Percentiles rank a stretch among this genome's conserved stretches.
These are phyloP conservation scores for Lagenidium giganteum DNA, from an alignment of 352 stramenopile species.

Conservation along the genomic window DNA sequence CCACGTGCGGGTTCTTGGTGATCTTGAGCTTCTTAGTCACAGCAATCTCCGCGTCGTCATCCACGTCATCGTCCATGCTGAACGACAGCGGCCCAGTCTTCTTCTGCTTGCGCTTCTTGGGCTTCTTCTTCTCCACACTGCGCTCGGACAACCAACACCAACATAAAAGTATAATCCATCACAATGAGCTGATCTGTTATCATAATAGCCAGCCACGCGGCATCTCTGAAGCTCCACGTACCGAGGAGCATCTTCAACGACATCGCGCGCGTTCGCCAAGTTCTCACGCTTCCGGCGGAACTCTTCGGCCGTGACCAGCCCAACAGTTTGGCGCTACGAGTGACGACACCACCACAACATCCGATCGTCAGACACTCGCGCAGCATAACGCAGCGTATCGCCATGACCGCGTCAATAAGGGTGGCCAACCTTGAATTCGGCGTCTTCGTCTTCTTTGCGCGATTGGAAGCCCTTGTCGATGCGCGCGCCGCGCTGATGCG, in stretches of 20 bases:
- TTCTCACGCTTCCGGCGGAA: conserved; percentile 89
- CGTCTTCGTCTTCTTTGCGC: conserved; percentile 71
- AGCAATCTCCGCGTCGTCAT: conserved; percentile 18
- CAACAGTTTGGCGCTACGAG: conserved; percentile 74
- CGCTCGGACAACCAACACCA: conserved; percentile 13
- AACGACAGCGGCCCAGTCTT: conserved; percentile 74
- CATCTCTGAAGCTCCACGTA: too few relatives aligned
- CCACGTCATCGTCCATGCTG: conserved; percentile 75
- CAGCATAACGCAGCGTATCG: conserved; percentile 25
- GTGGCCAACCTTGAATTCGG: conserved; percentile 73
- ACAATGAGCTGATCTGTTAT: not conserved
- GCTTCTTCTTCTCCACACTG: conserved; percentile 36
- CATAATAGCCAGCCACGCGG: too few relatives aligned
- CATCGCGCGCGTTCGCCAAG: conserved; percentile 40
- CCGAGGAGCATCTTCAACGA: conserved; percentile 19
- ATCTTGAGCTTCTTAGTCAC: conserved; percentile 35
- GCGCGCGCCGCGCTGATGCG: conserved; percentile 67
- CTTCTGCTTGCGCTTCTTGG: conserved; percentile 80
- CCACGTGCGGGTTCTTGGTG: conserved; percentile 92
- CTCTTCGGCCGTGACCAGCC: conserved; percentile 93
- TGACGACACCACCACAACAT: not conserved
- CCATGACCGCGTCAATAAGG: not conserved
- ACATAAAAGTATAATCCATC: not conserved
- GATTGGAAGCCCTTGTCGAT: conserved; percentile 93
- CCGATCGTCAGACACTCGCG: not conserved